These are phyloP conservation scores for Penicillium verhagenii DNA, from an alignment of 495 filamentous ascomycete species.

Conservation along the genomic window DNA sequence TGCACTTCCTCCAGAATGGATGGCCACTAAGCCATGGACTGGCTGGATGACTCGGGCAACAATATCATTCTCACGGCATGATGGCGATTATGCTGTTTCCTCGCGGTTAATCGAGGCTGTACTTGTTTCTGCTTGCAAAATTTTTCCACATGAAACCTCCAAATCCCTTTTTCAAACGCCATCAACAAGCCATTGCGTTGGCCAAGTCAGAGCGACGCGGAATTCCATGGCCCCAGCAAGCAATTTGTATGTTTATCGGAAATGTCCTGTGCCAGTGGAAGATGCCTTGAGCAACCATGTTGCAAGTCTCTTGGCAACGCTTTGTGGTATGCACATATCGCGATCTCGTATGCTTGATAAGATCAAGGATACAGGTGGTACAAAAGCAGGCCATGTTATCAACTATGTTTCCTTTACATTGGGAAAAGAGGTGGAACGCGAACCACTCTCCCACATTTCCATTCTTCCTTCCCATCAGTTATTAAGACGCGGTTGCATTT, in stretches of 20 bases:
- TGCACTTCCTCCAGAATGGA: slow-evolving; percentile 47
- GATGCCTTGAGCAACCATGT: slow-evolving; percentile 45
- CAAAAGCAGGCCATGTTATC: slow-evolving; percentile 31
- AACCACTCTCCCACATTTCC: slow-evolving; percentile 2
- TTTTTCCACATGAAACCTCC: slow-evolving; percentile 1
- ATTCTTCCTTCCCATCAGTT: slow-evolving; percentile 22
- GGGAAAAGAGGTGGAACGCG: slow-evolving; percentile 25
- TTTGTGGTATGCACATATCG: slow-evolving; percentile 46
- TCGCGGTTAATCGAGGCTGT: slow-evolving; percentile 41
- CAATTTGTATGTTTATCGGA: slow-evolving; percentile 3
- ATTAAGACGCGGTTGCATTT: slow-evolving; percentile 38
- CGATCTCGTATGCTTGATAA: slow-evolving; percentile 28
- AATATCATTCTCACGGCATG: slow-evolving; percentile 39
- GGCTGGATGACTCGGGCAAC: slow-evolving; percentile 43
- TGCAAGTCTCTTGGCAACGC: slow-evolving; percentile 39
- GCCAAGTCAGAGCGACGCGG: slow-evolving; percentile 18
- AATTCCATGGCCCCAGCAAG: slow-evolving; percentile 2
- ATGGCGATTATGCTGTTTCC: slow-evolving; percentile 35
- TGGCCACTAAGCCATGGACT: slow-evolving; percentile 46
- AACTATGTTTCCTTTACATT: slow-evolving; percentile 25
- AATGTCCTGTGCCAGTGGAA: slow-evolving; percentile 42
- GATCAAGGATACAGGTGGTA: slow-evolving; percentile 11
- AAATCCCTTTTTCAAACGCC: neutral
- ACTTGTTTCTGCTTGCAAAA: slow-evolving; percentile 31
- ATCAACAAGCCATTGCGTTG: neutral